These are phyloP conservation scores for Suillus subaureus DNA, from an alignment of 768 basidiomycete species.

Conservation along the genomic window DNA sequence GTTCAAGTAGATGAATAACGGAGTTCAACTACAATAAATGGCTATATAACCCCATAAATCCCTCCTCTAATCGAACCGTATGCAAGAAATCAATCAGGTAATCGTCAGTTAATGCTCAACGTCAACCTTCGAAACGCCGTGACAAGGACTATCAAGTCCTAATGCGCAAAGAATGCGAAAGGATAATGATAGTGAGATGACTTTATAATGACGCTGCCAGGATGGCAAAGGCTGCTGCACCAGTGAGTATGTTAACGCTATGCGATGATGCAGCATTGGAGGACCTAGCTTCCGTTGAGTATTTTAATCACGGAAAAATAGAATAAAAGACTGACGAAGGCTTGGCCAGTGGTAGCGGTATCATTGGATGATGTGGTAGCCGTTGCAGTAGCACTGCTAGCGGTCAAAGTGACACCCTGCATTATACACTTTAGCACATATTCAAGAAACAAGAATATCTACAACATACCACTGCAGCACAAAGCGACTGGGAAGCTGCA, in stretches of 20 bases:
- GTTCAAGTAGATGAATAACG: not conserved
- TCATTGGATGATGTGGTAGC: constrained; percentile 20
- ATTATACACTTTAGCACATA: constrained; percentile 10
- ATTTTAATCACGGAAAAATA: not conserved
- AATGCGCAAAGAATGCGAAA: constrained; percentile 1
- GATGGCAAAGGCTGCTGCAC: constrained; percentile 14
- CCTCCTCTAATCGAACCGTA: not conserved
- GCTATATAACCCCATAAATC: not conserved
- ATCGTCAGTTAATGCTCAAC: not conserved
- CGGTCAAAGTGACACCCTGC: constrained; percentile 57
- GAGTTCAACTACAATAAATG: not conserved
- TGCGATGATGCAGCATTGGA: constrained; percentile 11
- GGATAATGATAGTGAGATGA: constrained; percentile 1
- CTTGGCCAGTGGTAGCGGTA: constrained; percentile 12
- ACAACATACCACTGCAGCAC: constrained; percentile 52
- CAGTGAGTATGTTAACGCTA: constrained; percentile 15
- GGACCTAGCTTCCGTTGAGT: not conserved
- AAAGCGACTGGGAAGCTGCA: constrained; percentile 42
- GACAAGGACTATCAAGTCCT: not conserved
- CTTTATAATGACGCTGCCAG: constrained; percentile 19
- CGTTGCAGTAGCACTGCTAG: constrained; percentile 29
- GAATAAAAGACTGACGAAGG: constrained; percentile 13
- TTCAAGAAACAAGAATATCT: not conserved
- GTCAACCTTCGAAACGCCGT: not conserved
- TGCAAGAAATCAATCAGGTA: constrained; percentile 1